Conservation (phyloP, 306 rosid species). For the Cucurbita moschata region DNA sequence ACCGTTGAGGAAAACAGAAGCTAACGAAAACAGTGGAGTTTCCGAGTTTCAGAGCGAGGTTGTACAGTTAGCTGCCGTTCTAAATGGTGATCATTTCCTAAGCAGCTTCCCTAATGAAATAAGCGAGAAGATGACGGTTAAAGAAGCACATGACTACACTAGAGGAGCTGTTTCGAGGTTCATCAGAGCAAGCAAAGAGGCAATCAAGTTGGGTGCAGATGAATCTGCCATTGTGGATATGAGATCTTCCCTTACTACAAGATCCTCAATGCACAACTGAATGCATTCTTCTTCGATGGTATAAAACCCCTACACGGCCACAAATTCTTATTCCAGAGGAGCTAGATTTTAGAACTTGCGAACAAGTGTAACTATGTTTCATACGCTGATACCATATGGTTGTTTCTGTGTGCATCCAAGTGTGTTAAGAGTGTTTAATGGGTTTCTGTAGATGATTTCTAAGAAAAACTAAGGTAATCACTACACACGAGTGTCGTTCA, state of each 20-base stretch:
- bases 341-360: background rate
- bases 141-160: conserved; percentile 62
- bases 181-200: conserved; percentile 91
- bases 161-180: conserved; percentile 81
- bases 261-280: conserved; percentile 51
- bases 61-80: conserved; percentile 89
- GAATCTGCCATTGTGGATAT: conserved; percentile 90
- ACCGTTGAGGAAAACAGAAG: conserved; percentile 58
- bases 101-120: conserved; percentile 82
- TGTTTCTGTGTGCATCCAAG: background rate
- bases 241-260: conserved; percentile 98
- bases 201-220: conserved; percentile 76
- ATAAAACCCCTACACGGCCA: background rate
- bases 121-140: conserved; percentile 79
- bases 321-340: background rate
- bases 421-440: background rate
- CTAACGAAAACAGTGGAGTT: conserved; percentile 43
- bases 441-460: background rate
- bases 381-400: background rate
- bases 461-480: background rate
- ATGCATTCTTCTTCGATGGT: background rate
- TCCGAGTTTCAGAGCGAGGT: conserved; percentile 89
- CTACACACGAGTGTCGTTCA: background rate
- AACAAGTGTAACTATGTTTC: background rate
- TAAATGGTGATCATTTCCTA: conserved; percentile 80